Base-by-base conservation (phyloP, 2,329 filamentous ascomycete genomes). In the Fusarium albidum region DNA sequence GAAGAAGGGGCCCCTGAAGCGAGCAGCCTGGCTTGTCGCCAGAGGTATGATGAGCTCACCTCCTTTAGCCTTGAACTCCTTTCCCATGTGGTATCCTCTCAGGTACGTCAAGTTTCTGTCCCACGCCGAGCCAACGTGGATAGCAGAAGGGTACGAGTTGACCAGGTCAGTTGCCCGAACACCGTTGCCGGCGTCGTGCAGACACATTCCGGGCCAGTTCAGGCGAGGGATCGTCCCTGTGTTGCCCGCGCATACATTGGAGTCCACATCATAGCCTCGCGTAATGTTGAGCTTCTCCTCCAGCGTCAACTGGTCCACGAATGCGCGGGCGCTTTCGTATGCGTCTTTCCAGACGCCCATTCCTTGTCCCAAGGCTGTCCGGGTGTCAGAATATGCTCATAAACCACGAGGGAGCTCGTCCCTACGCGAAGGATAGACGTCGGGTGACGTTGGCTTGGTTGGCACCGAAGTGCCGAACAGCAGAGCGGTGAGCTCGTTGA, bases 231-330 rank as follows among this genome's bases (percentile, higher is more conserved):
- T 73, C 0, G 73, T 73, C 4, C 79, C 79, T 0, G 77, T 79
- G 47, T 76, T 79, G 2, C 79, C 79, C 2, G 77, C 75, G 49
- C 79, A 81, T n/a, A 72, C 68, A 52, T 78, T 81, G 77, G 21
- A 21, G 21, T 75, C 73, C 3, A 71, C 85, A 62, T 82, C 79
- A 39, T 86, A 82, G 33, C 78, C 78, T n/a, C 74, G 69, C 2
- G 78, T 81, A 6, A 80, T 68, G 53, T 81, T 80, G 28, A 73
- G 84, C 66, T 86, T 89, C 66, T 90, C 87, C 11, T 86, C 85
- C 2, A 89, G 69, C 0, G 86, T 89, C 81, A 90, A 83, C 44
- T 82, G 79, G 25, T 73, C 72, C 9, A 89, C 86, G 3, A 90
- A 71, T 2, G 72, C 68, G 28, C 79, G 75, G 2, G 87, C 86